Percentiles rank a stretch among this genome's conserved stretches.
phyloP scores from a whole-genome alignment of 768 basidiomycete species.

The Tulasnella sp. region DNA sequence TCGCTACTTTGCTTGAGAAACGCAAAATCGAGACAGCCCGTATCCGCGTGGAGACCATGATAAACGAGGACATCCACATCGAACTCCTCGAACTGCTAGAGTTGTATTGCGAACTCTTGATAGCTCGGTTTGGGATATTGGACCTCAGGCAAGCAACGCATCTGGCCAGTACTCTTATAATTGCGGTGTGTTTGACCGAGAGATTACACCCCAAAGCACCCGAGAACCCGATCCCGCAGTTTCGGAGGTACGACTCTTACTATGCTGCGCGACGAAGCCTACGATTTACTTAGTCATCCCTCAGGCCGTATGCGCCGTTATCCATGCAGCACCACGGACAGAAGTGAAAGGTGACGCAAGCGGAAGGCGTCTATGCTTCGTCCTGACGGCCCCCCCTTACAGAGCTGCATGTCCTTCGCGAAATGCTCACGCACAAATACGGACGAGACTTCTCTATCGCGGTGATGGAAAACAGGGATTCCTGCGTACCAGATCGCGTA shows the following conservation, averaged over 20 bases:
- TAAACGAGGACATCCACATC: conserved; percentile 71
- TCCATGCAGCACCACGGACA: conserved; percentile 83
- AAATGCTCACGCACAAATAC: conserved; percentile 92
- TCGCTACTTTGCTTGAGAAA: conserved; percentile 64
- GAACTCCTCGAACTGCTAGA: conserved; percentile 88
- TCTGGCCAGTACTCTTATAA: background rate
- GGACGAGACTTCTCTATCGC: conserved; percentile 78
- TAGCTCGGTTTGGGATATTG: conserved; percentile 82
- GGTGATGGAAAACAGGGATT: conserved; percentile 76
- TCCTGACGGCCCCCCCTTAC: background rate
- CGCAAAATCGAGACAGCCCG: conserved; percentile 74
- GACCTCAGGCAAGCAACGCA: conserved; percentile 55
- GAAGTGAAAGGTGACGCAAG: conserved; percentile 64
- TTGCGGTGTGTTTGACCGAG: background rate
- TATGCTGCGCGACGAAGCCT: background rate
- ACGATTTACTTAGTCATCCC: background rate
- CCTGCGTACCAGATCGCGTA: conserved; percentile 74
- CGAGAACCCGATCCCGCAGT: conserved; percentile 81
- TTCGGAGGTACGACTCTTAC: conserved; percentile 37
- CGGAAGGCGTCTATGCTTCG: background rate
- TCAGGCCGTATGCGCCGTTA: conserved; percentile 64
- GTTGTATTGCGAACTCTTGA: conserved; percentile 85
- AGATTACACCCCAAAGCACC: conserved; percentile 32
- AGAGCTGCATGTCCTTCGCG: conserved; percentile 85
- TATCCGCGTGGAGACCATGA: conserved; percentile 79